These are phyloP conservation scores for Ottelia alismoides DNA, from an alignment of 106 monocot genomes.

Conservation along the genomic window DNA sequence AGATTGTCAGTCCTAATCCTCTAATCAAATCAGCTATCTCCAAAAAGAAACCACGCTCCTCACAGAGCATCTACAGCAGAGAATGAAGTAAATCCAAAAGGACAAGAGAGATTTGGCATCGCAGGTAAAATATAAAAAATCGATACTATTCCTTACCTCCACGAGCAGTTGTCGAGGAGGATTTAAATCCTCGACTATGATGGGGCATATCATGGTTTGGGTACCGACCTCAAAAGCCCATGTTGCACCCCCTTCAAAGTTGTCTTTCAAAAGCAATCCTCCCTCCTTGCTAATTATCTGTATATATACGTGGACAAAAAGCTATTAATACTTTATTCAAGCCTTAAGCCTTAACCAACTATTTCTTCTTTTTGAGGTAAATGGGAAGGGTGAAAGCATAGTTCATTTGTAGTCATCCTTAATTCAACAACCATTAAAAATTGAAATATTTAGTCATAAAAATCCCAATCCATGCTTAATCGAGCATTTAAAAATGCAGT, in stretches of 20 bases:
- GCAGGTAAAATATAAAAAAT: background rate
- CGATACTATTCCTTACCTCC: slow-evolving; percentile 35
- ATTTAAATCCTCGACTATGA: slow-evolving; percentile 87
- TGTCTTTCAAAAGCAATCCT: slow-evolving; percentile 58
- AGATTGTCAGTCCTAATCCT: slow-evolving; percentile 84
- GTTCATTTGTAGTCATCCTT: too few relatives aligned
- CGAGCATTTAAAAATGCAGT: too few relatives aligned
- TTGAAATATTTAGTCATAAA: too few relatives aligned
- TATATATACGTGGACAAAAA: background rate
- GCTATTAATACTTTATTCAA: too few relatives aligned
- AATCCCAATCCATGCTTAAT: too few relatives aligned
- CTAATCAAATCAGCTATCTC: slow-evolving; percentile 88
- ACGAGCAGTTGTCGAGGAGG: slow-evolving; percentile 86
- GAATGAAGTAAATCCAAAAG: background rate
- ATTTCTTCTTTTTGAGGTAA: too few relatives aligned
- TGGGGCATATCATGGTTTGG: slow-evolving; percentile 63
- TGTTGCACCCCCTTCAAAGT: slow-evolving; percentile 44
- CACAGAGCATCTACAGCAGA: slow-evolving; percentile 72
- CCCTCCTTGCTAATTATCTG: slow-evolving; percentile 56
- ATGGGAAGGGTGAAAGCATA: too few relatives aligned
- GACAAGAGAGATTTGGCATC: background rate
- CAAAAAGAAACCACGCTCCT: slow-evolving; percentile 80
- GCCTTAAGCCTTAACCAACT: too few relatives aligned
- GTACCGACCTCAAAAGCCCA: slow-evolving; percentile 89
- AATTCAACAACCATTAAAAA: too few relatives aligned